These are phyloP conservation scores for Kwoniella sp. DNA, from an alignment of 768 basidiomycete genomes.

Conservation along the genomic window DNA sequence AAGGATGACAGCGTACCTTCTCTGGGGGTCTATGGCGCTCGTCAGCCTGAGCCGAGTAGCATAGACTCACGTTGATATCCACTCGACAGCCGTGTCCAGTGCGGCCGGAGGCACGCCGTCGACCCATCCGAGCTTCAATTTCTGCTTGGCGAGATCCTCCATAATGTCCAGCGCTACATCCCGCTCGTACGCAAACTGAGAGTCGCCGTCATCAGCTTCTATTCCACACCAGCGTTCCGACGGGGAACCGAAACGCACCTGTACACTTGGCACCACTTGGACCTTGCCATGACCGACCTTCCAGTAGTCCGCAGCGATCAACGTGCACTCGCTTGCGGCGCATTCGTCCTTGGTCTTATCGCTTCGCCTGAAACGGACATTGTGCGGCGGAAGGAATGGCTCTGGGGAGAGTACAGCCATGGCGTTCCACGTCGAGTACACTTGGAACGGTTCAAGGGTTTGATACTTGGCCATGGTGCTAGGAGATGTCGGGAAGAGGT, in stretches of 20 bases:
- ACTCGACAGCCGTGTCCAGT: slow-evolving; percentile 17
- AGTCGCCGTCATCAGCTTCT: not conserved
- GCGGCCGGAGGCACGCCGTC: slow-evolving; percentile 35
- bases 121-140: slow-evolving; percentile 34
- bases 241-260: slow-evolving; percentile 30
- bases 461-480: slow-evolving; percentile 19
- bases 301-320: slow-evolving; percentile 45
- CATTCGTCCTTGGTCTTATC: slow-evolving; percentile 38
- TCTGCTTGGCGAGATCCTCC: slow-evolving; percentile 23
- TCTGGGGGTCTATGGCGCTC: slow-evolving; percentile 33
- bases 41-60: not conserved
- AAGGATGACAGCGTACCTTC: slow-evolving; percentile 49
- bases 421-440: slow-evolving; percentile 48
- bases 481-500: slow-evolving; percentile 39
- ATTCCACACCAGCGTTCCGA: not conserved
- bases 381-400: slow-evolving; percentile 43
- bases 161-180: slow-evolving; percentile 34
- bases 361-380: slow-evolving; percentile 44
- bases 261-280: slow-evolving; percentile 47
- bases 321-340: slow-evolving; percentile 41
- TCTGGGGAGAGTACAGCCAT: slow-evolving; percentile 41
- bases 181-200: slow-evolving; percentile 43
- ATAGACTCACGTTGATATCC: slow-evolving; percentile 27
- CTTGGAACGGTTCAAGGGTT: slow-evolving; percentile 42
- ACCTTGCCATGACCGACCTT: slow-evolving; percentile 41